Base-by-base conservation (phyloP, 352 stramenopile species). In the Pythium guiyangense region DNA sequence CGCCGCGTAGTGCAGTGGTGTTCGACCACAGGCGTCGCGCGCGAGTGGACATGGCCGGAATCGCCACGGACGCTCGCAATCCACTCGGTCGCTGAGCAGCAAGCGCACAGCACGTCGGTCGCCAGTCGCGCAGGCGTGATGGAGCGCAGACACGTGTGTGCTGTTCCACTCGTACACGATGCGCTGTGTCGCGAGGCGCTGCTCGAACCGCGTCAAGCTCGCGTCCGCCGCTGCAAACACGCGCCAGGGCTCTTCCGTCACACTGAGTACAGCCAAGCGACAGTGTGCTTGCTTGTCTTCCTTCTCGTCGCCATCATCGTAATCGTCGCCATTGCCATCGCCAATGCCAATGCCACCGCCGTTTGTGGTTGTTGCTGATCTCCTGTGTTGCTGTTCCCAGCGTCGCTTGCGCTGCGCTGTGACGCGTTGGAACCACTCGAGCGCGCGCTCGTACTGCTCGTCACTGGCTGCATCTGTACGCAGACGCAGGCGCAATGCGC, bases 1-100 rank as follows among this genome's bases (percentile, higher is more conserved):
- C 3, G 75, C 69, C 18, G 77, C 75, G 12, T 88, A 75, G 29
- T 90, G 77, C 35, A 90, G 48, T 35, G 71, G 58, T 46, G 73
- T 65, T 0, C 80, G 70, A 2, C 75, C 77, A n/a, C 64, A 69
- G 0, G 50, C 39, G 29, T 87, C 74, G 34, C 66, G 59, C 17
- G 64, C 59, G 0, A 90, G 42, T 3, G 63, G 48, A 50, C 66
- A 79, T 9, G 62, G 56, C 18, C 35, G 20, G 17, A 15, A 6
- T 8, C 25, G 18, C 8, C 35, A 34, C 15, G n/a, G 44, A 2
- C 20, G 15, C 34, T 27, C n/a, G 5, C 14, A 15, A n/a, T 15
- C 5, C 1, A 11, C 37, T 42, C 11, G 11, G 17, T 42, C 4
- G 37, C 37, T 8, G 1, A 84, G 47, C 40, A 84, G 46, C 5